Base-by-base conservation (phyloP, 202 grass and related monocot species). In the Carex sylvatica region DNA sequence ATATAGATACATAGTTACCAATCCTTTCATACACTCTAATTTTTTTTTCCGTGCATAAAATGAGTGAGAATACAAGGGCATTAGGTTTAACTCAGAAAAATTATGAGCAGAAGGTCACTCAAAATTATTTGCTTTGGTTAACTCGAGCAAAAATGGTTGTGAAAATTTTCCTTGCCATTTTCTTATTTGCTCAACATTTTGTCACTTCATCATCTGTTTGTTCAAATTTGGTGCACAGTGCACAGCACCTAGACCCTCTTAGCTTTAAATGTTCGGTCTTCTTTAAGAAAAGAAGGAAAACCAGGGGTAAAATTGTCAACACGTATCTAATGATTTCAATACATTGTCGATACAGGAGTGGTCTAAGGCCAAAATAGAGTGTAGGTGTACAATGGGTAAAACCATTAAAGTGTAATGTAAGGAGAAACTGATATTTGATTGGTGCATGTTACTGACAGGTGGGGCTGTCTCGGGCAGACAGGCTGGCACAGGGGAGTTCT, bases 401-500 rank as follows among this genome's bases (percentile, higher is more conserved):
- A 28, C 77, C 7, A 22, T 70, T 44, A 31, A 72, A 49, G 6
- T 14, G 18, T 58, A 33, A 33, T 15, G 62, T 51, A 52, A 79
- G 46, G 40, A 15, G 49, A 80, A 30, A 69, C 74, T 87, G 6
- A 52, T 67, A 20, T 35, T 36, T 62, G 13, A 79, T 65, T 72
- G 11, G 46, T 49, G 68, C 69, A 35, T 83, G 82, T 72, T 13
- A 74, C 80, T 54, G 33, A n/a, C 77, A 98, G 95, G 91, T 98
- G 66, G 95, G 95, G 52, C 89, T 98, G 84, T 98, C 95, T 83
- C 90, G 89, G 3, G 95, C 95, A 20, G 68, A 93, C 84, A 87
- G 95, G 82, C 86, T 98, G 42, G 92, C 92, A 61, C 95, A 98
- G 88, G 95, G 95, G 26, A 84, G 87, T 80, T 77, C 84, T 70